Evolutionary conservation across 2,329 filamentous ascomycete species (phyloP).

Genomic region (Calonectria henricotiae): DNA sequence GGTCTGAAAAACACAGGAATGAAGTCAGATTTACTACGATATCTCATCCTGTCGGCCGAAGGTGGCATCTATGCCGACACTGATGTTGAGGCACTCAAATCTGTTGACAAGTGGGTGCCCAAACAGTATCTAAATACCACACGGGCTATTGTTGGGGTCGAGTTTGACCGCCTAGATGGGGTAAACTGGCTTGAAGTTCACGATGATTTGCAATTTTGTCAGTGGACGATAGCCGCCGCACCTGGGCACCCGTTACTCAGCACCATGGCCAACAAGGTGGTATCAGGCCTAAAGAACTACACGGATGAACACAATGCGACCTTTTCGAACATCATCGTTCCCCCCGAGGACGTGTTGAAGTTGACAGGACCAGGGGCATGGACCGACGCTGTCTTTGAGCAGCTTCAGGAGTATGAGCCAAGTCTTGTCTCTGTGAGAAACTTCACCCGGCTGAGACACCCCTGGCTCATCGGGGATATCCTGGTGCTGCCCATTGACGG

Average conservation of each 20-base stretch:
- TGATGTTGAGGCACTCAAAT: slow-evolving; percentile 71
- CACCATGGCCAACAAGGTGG: slow-evolving; percentile 47
- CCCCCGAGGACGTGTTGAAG: slow-evolving; percentile 37
- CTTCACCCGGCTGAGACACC: slow-evolving; percentile 15
- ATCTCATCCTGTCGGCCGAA: slow-evolving; percentile 51
- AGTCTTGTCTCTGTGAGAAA: slow-evolving; percentile 31
- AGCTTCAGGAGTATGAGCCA: slow-evolving; percentile 36
- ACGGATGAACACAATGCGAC: slow-evolving; percentile 24
- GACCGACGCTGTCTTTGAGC: slow-evolving; percentile 39
- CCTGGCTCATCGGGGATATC: slow-evolving; percentile 3
- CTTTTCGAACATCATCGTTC: not conserved
- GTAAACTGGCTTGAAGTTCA: slow-evolving; percentile 51
- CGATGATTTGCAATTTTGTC: slow-evolving; percentile 56
- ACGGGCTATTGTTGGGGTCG: slow-evolving; percentile 53
- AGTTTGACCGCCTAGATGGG: slow-evolving; percentile 54
- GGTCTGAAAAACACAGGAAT: slow-evolving; percentile 52
- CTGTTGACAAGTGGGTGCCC: slow-evolving; percentile 60
- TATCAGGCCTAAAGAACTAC: slow-evolving; percentile 47
- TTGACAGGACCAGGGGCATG: slow-evolving; percentile 40
- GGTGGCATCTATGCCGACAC: slow-evolving; percentile 72
- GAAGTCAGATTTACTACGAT: slow-evolving; percentile 54
- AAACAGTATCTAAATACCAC: slow-evolving; percentile 39
- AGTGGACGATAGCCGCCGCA: slow-evolving; percentile 57
- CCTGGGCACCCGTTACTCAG: slow-evolving; percentile 55
- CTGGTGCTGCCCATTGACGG: slow-evolving; percentile 5